Percentiles rank a stretch among this genome's conserved stretches.
These are phyloP conservation scores for Aspergillus versicolor DNA, from an alignment of 2,329 filamentous ascomycete species.

Conservation along the genomic window DNA sequence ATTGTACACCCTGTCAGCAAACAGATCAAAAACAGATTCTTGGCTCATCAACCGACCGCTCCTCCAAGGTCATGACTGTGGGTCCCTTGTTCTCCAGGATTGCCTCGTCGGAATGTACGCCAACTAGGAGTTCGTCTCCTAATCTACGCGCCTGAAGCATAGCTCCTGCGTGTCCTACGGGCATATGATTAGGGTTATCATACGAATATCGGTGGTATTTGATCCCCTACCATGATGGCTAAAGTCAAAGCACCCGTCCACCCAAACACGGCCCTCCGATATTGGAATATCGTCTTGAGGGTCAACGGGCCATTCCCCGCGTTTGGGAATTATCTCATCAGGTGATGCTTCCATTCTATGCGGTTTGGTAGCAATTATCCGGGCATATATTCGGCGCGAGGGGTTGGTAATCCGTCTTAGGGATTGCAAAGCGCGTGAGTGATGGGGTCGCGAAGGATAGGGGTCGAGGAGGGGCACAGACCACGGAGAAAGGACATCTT, in stretches of 20 bases:
- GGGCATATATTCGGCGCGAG: background rate
- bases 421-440: background rate
- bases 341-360: slow-evolving; percentile 18
- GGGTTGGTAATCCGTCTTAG: background rate
- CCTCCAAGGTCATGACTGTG: slow-evolving; percentile 90
- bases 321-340: slow-evolving; percentile 47
- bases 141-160: slow-evolving; percentile 94
- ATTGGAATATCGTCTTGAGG: slow-evolving; percentile 61
- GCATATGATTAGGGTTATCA: slow-evolving; percentile 3
- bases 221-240: slow-evolving; percentile 77
- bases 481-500: background rate
- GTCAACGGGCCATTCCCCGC: slow-evolving; percentile 63
- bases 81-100: slow-evolving; percentile 97
- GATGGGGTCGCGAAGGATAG: background rate
- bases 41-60: slow-evolving; percentile 58
- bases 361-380: background rate
- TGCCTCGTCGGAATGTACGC: slow-evolving; percentile 91
- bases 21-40: background rate
- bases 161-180: slow-evolving; percentile 83
- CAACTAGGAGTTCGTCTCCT: slow-evolving; percentile 83
- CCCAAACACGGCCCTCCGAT: slow-evolving; percentile 79
- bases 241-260: slow-evolving; percentile 99
- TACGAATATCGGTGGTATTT: background rate
- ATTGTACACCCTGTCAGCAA: slow-evolving; percentile 4
- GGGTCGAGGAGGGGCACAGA: background rate